Evolutionary conservation across 2,329 filamentous ascomycete species (phyloP), one percentile per base, ranked within the genome.

Genomic region (Colletotrichum zoysiae): DNA sequence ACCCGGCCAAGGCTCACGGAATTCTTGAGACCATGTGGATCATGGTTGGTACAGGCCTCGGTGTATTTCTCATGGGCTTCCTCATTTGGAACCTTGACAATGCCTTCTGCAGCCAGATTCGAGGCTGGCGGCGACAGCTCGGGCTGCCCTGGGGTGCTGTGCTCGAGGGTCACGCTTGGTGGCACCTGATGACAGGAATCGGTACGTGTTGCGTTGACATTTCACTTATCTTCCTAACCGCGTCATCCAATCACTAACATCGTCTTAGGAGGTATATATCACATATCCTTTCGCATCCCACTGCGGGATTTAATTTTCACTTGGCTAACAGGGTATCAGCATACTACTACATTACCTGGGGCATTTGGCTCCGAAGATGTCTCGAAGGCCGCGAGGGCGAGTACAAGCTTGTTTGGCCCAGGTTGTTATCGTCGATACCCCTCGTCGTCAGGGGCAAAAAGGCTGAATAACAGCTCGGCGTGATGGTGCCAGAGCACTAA

Each of bases 281-380:
- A 20, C 16, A 58, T 2, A n/a, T 40, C 50, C 38, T 38, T 26
- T 16, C 26, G 35, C 26, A 14, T 56, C n/a, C 16, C n/a, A 48
- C 14, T 9, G 33, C 18, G n/a, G n/a, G 33, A 44, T 23, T 56
- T 56, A 35, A 4, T 23, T 26, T 26, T 18, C 35, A 42, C 12
- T 63, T 30, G 30, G 66, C 73, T 73, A 60, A 73, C 55, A 5
- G 16, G 12, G 44, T 51, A 16, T 50, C 68, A 79, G 93, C 93
- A 20, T 97, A 97, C 80, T 92, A 92, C 78, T 94, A 95, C 79
- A 94, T 97, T 75, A 85, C 90, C 18, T 97, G 94, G 93, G 92
- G 93, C 4, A 90, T 95, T 35, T 95, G 93, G 91, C 86, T 96
- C 23, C 89, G 93, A 51, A 90, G 92, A 74, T 94, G 93, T 76